Base-by-base conservation (phyloP, 2,329 filamentous ascomycete species). In the Aspergillus bombycis region DNA sequence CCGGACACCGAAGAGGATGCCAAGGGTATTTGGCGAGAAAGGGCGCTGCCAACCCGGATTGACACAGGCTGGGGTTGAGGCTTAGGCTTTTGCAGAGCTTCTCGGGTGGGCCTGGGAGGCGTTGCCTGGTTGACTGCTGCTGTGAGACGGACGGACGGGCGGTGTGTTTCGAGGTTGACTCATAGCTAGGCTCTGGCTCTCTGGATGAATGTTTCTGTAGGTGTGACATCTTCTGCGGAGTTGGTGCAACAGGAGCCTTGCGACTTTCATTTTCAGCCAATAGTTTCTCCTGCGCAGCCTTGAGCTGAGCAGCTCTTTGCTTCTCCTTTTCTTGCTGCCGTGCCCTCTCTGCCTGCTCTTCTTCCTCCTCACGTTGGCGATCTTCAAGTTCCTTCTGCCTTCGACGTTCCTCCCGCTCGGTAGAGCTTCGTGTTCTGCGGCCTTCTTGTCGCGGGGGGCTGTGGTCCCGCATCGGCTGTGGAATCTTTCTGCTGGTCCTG, bases 341-440 rank as follows among this genome's bases (percentile, higher is more conserved):
- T 7, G 54, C 54, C 52, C 57, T 64, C 32, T 66, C 66, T 12
- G 65, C 62, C n/a, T 64, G 74, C 43, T 75, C 38, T 41, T 75
- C 38, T 9, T 41, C 75, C 58, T 82, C 77, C 66, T 77, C 75
- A 55, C 69, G 71, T 62, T 74, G 73, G 59, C 70, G 74, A 30
- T 78, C 71, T 50, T 77, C 72, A 28, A 69, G 64, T 45, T 78
- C 74, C 41, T 71, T 71, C 50, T 74, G 74, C 48, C 69, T 79
- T 57, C 74, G 77, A 64, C 74, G 80, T 62, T 78, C 76, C 67
- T 82, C 85, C 62, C 83, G 83, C 70, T 89, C 87, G 1, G 83
- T 85, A 1, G 86, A 88, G 72, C 85, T 86, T 60, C 86, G 81
- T 8, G 86, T 88, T 59, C 83, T 83, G 57, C 85, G 78, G 11